These are phyloP conservation scores for Gryganskiella cystojenkinii DNA, from an alignment of 192 early-diverging fungal genomes.

Conservation along the genomic window DNA sequence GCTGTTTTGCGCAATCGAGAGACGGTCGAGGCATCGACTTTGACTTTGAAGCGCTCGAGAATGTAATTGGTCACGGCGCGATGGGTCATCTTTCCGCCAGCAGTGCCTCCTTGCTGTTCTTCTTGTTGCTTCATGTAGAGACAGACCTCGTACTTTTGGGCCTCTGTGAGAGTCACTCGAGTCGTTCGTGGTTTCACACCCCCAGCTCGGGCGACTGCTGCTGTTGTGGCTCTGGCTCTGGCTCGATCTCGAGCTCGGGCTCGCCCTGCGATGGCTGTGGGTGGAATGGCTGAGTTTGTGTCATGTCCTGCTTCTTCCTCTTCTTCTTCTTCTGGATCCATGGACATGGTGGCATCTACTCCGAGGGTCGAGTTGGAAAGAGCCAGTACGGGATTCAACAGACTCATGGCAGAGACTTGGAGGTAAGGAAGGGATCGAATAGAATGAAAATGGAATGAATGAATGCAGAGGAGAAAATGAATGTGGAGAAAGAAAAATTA, in stretches of 20 bases:
- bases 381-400: too few species aligned
- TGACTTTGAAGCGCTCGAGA: conserved; percentile 19
- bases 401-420: too few species aligned
- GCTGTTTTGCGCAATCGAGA: conserved; percentile 21
- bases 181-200: neutral
- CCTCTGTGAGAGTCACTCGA: conserved; percentile 34
- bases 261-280: too few species aligned
- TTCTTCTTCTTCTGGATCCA: too few species aligned
- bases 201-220: neutral
- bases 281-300: too few species aligned
- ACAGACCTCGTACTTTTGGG: conserved; percentile 52
- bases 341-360: too few species aligned
- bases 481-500: neutral
- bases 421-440: neutral
- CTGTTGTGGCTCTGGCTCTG: too few species aligned
- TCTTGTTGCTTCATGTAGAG: conserved; percentile 31
- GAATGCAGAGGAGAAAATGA: neutral
- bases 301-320: too few species aligned
- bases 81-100: conserved; percentile 30
- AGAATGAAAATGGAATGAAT: neutral
- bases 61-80: conserved; percentile 24
- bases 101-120: neutral
- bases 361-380: too few species aligned
- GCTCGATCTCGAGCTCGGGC: too few species aligned
- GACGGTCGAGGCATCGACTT: conserved; percentile 45